phyloP scores from a whole-genome alignment of 148 eudicot genomes.

The Agrostemma githago region DNA sequence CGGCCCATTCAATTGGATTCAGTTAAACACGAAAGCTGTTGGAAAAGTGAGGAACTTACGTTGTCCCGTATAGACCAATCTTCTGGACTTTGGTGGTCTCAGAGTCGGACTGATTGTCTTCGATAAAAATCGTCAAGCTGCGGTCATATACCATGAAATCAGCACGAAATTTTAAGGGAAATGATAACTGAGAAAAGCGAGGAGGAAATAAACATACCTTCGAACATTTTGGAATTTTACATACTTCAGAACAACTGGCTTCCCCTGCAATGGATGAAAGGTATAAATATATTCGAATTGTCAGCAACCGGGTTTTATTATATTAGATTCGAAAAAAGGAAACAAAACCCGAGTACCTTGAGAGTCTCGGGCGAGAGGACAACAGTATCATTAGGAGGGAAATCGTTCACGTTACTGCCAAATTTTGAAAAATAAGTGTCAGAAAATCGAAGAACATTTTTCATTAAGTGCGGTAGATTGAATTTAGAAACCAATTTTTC shows the following conservation, averaged over 20 bases:
- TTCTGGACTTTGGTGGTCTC: constrained; percentile 82
- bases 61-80: constrained; percentile 74
- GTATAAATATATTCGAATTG: too few relatives aligned
- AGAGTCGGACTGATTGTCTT: constrained; percentile 89
- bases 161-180: neutral
- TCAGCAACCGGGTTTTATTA: too few relatives aligned
- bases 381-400: constrained; percentile 79
- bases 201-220: constrained; percentile 44
- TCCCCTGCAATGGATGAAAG: constrained; percentile 67
- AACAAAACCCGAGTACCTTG: constrained; percentile 41
- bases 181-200: neutral
- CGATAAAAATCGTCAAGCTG: constrained; percentile 95
- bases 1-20: too few relatives aligned
- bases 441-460: constrained; percentile 10
- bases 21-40: neutral
- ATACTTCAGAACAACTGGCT: constrained; percentile 76
- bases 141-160: constrained; percentile 29
- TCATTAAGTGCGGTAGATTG: neutral
- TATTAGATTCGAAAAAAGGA: neutral
- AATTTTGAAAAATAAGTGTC: constrained; percentile 11
- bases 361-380: constrained; percentile 61
- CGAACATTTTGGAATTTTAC: constrained; percentile 99
- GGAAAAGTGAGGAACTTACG: constrained; percentile 54
- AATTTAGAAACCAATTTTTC: constrained; percentile 10
- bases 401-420: constrained; percentile 90